Conservation (phyloP, 2,329 filamentous ascomycete species). For the Cercospora canescens region DNA sequence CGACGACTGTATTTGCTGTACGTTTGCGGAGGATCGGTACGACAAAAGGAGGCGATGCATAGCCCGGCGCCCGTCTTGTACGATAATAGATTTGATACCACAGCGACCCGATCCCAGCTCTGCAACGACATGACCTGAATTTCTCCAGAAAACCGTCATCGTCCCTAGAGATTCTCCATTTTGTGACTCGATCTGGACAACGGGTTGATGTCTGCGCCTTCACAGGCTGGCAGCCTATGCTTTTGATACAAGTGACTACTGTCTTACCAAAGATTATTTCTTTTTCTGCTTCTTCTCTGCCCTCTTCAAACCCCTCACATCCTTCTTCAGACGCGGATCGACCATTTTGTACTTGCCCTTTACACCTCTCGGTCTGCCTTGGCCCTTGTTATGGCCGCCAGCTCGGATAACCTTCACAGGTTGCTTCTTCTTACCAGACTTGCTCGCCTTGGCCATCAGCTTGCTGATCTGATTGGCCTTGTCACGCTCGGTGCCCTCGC, state of each 20-base stretch:
- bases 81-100: slow-evolving; percentile 24
- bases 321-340: slow-evolving; percentile 93
- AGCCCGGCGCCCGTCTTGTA: slow-evolving; percentile 20
- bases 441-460: slow-evolving; percentile 76
- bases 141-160: neutral
- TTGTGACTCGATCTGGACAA: neutral
- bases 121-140: neutral
- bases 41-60: slow-evolving; percentile 16
- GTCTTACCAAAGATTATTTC: slow-evolving; percentile 12
- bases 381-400: slow-evolving; percentile 77
- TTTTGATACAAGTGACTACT: neutral
- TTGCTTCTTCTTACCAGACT: slow-evolving; percentile 68
- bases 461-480: slow-evolving; percentile 83
- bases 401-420: slow-evolving; percentile 89
- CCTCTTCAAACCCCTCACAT: slow-evolving; percentile 84
- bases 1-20: slow-evolving; percentile 25
- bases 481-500: slow-evolving; percentile 83
- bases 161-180: neutral
- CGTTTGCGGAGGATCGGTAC: slow-evolving; percentile 11
- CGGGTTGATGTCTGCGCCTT: neutral
- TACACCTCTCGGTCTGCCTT: slow-evolving; percentile 85
- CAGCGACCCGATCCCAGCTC: slow-evolving; percentile 25
- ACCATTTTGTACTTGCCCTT: slow-evolving; percentile 99
- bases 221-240: neutral
- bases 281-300: slow-evolving; percentile 62